phyloP scores from a whole-genome alignment of 306 rosid species.

The Begonia peltatifolia region DNA sequence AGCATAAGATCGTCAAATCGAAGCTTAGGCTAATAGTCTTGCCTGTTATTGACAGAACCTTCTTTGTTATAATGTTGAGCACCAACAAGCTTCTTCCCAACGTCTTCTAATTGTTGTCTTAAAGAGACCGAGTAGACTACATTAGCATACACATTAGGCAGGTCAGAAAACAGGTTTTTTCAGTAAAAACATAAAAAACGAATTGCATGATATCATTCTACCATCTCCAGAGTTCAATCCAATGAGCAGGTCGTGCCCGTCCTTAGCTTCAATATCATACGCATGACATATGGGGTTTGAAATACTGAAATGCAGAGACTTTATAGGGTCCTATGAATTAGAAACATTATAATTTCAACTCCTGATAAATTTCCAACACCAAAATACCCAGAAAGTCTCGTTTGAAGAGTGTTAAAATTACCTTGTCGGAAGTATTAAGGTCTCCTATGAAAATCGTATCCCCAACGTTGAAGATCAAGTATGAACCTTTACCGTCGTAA shows the following conservation, averaged over 20 bases:
- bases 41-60: conserved; percentile 86
- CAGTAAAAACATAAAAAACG: conserved; percentile 3
- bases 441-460: conserved; percentile 92
- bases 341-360: conserved; percentile 10
- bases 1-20: no score
- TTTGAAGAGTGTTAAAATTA: conserved; percentile 9
- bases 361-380: conserved; percentile 1
- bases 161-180: conserved; percentile 16
- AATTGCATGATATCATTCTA: conserved; percentile 16
- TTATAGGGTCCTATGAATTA: conserved; percentile 74
- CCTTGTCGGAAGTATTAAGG: conserved; percentile 94
- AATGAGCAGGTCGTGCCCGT: conserved; percentile 88
- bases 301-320: conserved; percentile 88
- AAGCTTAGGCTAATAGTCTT: conserved; percentile 14
- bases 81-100: conserved; percentile 90
- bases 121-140: conserved; percentile 95
- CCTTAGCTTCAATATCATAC: conserved; percentile 87
- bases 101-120: conserved; percentile 97
- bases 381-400: conserved; percentile 3
- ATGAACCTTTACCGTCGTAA: conserved; percentile 89
- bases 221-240: conserved; percentile 94
- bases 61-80: conserved; percentile 95
- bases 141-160: conserved; percentile 27
- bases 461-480: conserved; percentile 88
- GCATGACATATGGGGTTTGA: conserved; percentile 85